phyloP scores from a whole-genome alignment of 2,329 filamentous ascomycete species.

The Rachicladosporium sp. region DNA sequence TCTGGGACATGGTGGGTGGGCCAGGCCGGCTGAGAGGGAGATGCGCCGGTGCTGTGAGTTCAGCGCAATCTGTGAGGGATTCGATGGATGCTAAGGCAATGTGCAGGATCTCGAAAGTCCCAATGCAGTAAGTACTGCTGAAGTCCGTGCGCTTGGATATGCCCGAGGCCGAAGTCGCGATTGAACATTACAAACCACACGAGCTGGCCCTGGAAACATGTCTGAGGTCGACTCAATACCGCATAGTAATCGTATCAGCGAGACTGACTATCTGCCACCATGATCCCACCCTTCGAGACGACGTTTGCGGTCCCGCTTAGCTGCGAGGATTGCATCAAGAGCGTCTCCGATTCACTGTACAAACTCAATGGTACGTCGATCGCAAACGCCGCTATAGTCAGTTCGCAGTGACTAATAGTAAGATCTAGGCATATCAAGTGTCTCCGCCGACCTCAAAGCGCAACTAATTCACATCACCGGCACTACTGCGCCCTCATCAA shows the following conservation, averaged over 20 bases:
- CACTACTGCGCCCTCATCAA: slow-evolving; percentile 79
- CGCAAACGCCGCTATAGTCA: too few species aligned
- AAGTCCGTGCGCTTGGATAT: too few species aligned
- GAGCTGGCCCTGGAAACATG: too few species aligned
- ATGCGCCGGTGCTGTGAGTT: not conserved
- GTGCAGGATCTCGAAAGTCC: too few species aligned
- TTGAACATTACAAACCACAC: too few species aligned
- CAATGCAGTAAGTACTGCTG: too few species aligned
- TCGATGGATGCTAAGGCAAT: too few species aligned
- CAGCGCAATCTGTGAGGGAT: too few species aligned
- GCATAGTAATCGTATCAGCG: too few species aligned
- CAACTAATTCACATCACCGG: slow-evolving; percentile 79
- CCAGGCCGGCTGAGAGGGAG: slow-evolving; percentile 5
- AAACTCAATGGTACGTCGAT: slow-evolving; percentile 49
- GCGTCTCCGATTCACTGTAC: slow-evolving; percentile 67
- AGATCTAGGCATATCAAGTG: slow-evolving; percentile 58
- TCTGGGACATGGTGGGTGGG: not conserved
- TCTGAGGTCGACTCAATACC: too few species aligned
- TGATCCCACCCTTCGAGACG: slow-evolving; percentile 48
- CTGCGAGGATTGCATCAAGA: slow-evolving; percentile 79
- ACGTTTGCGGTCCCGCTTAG: slow-evolving; percentile 90
- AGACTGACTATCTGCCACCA: slow-evolving; percentile 5
- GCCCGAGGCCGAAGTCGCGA: too few species aligned
- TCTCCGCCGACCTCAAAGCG: slow-evolving; percentile 69
- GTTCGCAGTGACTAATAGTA: not conserved